Base-by-base conservation (phyloP, 768 basidiomycete genomes). In the Chiua virens region DNA sequence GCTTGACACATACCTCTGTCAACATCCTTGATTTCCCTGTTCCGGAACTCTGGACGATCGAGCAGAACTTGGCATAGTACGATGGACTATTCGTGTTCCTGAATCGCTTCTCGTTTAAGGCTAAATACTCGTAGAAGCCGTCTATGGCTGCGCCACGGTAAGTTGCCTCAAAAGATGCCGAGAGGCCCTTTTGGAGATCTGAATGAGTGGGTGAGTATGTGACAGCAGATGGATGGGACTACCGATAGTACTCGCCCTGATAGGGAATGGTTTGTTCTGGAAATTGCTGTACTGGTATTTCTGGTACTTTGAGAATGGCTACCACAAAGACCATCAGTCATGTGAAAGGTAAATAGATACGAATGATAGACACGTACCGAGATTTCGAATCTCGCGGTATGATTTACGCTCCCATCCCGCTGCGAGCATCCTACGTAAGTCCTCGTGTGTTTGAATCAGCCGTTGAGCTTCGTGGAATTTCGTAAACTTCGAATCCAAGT, bases 11-110 rank as follows among this genome's bases (percentile, higher is more conserved):
- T 35, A 57, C 59, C 50, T 61, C 55, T 0, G 45, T 52, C 2
- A 61, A 8, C 42, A 54, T 20, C 13, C 52, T 61, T 8, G 59
- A 52, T 35, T 51, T 57, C 0, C 59, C 59, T 0, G 59, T 61
- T 0, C 54, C 58, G 2, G 54, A 60, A 8, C 58, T 60, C 10
- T 60, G 58, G 2, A 55, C 39, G 5, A 49, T 40, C n/a, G 47
- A n/a, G 28, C 57, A 55, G 8, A 55, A 37, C 17, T 30, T 58
- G 35, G 58, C 52, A 8, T 50, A 56, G 21, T 56, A 44, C 22
- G 6, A 5, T 1, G 34, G 40, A 11, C 10, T 4, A 3, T 15
- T 1, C 5, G 15, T 13, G 3, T 34, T 9, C 18, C 8, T 34
- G 36, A 50, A 56, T 6, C 25, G 4, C 20, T 21, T 42, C 18